Conservation (phyloP, 257 asterid species). For the Jasminum sambac region DNA sequence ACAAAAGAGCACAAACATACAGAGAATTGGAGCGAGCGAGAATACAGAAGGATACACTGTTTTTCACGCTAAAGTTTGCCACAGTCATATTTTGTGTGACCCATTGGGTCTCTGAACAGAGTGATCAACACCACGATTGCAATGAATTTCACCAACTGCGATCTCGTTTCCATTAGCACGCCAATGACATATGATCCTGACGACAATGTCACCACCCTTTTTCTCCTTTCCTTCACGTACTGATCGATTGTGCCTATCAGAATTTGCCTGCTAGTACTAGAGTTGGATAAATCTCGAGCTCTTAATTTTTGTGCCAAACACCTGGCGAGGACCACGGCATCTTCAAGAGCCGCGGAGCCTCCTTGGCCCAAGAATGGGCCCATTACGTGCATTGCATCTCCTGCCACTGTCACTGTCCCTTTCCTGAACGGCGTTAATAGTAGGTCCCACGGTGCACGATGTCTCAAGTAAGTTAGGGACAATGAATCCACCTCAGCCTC, state of each 20-base stretch:
- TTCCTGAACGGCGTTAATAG: conserved; percentile 25
- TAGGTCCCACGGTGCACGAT: conserved; percentile 44
- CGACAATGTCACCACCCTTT: conserved; percentile 11
- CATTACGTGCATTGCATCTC: conserved; percentile 53
- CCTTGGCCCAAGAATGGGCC: conserved; percentile 48
- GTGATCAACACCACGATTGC: not conserved
- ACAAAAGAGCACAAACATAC: too few relatives aligned
- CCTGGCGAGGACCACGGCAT: conserved; percentile 47
- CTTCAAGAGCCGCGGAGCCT: conserved; percentile 40
- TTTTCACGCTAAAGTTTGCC: not conserved
- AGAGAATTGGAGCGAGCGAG: too few relatives aligned
- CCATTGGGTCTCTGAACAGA: conserved; percentile 6
- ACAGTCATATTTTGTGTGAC: not conserved
- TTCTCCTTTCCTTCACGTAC: conserved; percentile 19
- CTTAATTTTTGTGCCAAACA: conserved; percentile 26
- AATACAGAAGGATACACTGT: too few relatives aligned
- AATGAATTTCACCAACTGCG: not conserved
- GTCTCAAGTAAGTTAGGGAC: conserved; percentile 33
- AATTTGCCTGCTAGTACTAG: not conserved
- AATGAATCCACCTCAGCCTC: conserved; percentile 28
- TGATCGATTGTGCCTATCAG: conserved; percentile 9
- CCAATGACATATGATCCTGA: conserved; percentile 10
- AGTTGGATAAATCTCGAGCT: not conserved
- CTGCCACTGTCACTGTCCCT: conserved; percentile 35
- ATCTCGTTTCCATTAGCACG: not conserved